These are phyloP conservation scores for Herpomyces periplanetae DNA, from an alignment of 2,329 filamentous ascomycete genomes.

Conservation along the genomic window DNA sequence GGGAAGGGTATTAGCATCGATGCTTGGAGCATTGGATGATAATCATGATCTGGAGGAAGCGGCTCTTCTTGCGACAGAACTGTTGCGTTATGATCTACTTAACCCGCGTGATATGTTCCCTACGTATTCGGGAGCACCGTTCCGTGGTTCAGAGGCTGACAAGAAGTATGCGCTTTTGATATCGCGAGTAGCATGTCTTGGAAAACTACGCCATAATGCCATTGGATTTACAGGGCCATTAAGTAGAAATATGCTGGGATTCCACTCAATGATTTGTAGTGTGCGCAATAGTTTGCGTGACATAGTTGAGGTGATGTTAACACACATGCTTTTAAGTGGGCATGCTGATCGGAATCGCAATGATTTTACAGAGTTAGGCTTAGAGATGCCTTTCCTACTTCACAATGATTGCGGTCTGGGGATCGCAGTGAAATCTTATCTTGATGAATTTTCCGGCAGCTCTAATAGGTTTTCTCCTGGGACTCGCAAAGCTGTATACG, in stretches of 20 bases:
- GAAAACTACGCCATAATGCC: conserved; percentile 37
- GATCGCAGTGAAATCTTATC: conserved; percentile 38
- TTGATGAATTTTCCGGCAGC: conserved; percentile 24
- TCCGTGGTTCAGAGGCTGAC: conserved; percentile 26
- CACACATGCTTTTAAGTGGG: conserved; percentile 38
- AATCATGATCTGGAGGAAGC: conserved; percentile 26
- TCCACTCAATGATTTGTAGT: conserved; percentile 40
- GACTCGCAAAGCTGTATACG: conserved; percentile 12
- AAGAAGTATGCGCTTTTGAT: conserved; percentile 40
- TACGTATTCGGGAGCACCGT: conserved; percentile 16
- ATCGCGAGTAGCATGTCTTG: conserved; percentile 44
- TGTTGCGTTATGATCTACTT: conserved; percentile 37
- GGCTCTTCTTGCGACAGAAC: conserved; percentile 43
- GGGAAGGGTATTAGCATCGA: conserved; percentile 36
- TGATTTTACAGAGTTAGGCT: conserved; percentile 20
- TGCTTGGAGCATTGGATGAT: conserved; percentile 20
- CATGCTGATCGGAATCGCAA: conserved; percentile 27
- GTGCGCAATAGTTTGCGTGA: conserved; percentile 44
- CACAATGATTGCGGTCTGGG: conserved; percentile 35
- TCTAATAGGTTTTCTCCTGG: conserved; percentile 14
- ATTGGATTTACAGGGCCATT: conserved; percentile 83
- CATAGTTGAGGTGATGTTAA: conserved; percentile 40
- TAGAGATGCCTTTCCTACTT: conserved; percentile 27
- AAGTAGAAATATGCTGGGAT: conserved; percentile 53
- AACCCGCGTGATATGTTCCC: conserved; percentile 24